Percentiles rank a stretch among this genome's conserved stretches.
These are phyloP conservation scores for Fusarium udum DNA, from an alignment of 2,329 filamentous ascomycete genomes.

Conservation along the genomic window DNA sequence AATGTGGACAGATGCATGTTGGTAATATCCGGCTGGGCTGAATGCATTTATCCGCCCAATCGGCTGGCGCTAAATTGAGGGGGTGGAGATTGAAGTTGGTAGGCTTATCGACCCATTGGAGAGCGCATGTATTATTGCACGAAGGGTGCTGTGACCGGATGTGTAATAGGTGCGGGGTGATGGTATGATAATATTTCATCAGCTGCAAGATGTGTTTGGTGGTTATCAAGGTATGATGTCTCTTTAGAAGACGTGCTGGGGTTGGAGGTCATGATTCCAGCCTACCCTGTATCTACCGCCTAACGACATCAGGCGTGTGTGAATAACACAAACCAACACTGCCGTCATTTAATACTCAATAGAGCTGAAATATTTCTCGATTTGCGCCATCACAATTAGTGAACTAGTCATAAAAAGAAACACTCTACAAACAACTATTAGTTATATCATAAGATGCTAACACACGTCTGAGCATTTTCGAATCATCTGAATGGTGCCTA, in stretches of 20 bases:
- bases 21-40: not conserved
- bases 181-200: not conserved
- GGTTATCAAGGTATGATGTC: not conserved
- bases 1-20: not conserved
- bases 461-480: not conserved
- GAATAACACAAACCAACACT: too few species aligned
- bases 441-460: not conserved
- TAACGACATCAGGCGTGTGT: not conserved
- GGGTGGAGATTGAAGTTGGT: accelerated
- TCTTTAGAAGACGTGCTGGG: not conserved
- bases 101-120: not conserved
- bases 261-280: not conserved
- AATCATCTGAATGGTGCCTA: not conserved
- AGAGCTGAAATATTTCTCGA: not conserved
- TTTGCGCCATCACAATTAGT: too few species aligned
- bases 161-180: too few species aligned
- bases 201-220: accelerated
- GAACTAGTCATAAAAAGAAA: too few species aligned
- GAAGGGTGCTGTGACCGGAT: too few species aligned
- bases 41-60: conserved; percentile 15
- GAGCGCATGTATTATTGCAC: too few species aligned
- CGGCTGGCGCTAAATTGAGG: not conserved
- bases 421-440: too few species aligned
- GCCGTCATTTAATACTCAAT: not conserved
- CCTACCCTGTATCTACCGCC: not conserved